Base-by-base conservation (phyloP, 257 asterid species). In the Scutellaria galericulata region DNA sequence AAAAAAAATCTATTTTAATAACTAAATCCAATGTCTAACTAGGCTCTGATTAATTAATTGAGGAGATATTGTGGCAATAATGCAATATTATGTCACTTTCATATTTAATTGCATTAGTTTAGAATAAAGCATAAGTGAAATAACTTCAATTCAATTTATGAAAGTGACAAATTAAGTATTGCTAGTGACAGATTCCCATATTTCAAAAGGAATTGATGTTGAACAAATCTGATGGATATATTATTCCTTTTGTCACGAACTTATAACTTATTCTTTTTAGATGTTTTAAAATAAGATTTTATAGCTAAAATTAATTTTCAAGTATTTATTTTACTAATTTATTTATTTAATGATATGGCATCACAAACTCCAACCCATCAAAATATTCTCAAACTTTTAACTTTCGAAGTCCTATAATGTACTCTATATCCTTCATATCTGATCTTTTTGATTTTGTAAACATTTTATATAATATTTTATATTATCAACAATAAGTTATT, bases 201-300 rank as follows among this genome's bases (percentile, higher is more conserved):
- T 42, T n/a, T 74, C 72, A 51, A 57, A 75, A 57, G 68, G 47
- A 66, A 66, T 15, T 37, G 66, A 64, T 73, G 77, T 57, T 56
- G 39, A 62, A 59, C 27, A 15, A 66, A 55, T 18, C 44, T 22
- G 24, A 57, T 53, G 15, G 67, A 64, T 39, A 64, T 31, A 51
- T 39, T 41, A 52, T 52, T 73, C 47, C 14, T 24, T 63, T 41
- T 73, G n/a, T 52, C 11, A 39, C 7, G 20, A 20, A 40, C 27
- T 42, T 27, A 52, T 1, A 3, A 62, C 7, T 56, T n/a, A 7
- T 4, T 42, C n/a, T 44, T 37, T 6, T 39, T 14, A 9, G 11
- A 63, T 42, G 53, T 8, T 5, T 7, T 42, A 9, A 37, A 14
- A 14, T 4, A 62, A 14, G 1, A 15, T 40, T 42, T 14, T 61